Evolutionary conservation across 139 green algal genomes (phyloP).

Genomic region (Gonium pectorale): DNA sequence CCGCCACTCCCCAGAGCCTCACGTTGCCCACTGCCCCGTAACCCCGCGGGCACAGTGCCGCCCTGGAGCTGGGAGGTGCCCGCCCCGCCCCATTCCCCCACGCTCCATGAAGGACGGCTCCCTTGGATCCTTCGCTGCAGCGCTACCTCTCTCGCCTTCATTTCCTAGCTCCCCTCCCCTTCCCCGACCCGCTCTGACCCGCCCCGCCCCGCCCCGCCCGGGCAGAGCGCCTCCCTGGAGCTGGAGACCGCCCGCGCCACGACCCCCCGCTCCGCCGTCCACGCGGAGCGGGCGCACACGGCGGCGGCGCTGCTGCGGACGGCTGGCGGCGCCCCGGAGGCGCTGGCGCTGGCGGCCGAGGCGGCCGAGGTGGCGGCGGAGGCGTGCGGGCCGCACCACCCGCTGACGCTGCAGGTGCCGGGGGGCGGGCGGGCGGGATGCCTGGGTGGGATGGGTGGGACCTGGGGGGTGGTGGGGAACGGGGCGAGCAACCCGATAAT

Average conservation of each 20-base stretch:
- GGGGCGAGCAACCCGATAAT: not conserved
- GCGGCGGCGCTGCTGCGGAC: slow-evolving; percentile 7
- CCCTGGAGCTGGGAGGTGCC: too few species aligned
- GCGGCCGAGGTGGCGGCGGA: slow-evolving; percentile 24
- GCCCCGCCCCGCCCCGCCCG: not conserved
- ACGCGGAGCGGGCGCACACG: not conserved
- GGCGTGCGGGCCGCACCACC: not conserved
- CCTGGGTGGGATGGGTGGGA: not conserved
- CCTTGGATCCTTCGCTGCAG: too few species aligned
- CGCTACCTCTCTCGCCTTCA: too few species aligned
- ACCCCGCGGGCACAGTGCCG: too few species aligned
- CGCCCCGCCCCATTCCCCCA: too few species aligned
- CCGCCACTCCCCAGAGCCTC: too few species aligned
- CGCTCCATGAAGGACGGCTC: too few species aligned
- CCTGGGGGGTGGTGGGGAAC: not conserved
- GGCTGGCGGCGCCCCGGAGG: not conserved
- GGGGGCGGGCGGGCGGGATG: not conserved
- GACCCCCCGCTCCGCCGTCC: not conserved
- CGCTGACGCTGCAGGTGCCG: not conserved
- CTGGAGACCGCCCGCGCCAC: not conserved
- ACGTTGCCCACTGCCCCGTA: too few species aligned
- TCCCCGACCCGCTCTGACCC: not conserved
- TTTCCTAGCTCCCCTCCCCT: not conserved
- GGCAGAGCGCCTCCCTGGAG: not conserved
- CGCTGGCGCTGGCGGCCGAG: too few species aligned